Evolutionary conservation across 768 basidiomycete genomes (phyloP), one percentile per base, ranked within the genome.

Genomic region (Boletus insuetus): DNA sequence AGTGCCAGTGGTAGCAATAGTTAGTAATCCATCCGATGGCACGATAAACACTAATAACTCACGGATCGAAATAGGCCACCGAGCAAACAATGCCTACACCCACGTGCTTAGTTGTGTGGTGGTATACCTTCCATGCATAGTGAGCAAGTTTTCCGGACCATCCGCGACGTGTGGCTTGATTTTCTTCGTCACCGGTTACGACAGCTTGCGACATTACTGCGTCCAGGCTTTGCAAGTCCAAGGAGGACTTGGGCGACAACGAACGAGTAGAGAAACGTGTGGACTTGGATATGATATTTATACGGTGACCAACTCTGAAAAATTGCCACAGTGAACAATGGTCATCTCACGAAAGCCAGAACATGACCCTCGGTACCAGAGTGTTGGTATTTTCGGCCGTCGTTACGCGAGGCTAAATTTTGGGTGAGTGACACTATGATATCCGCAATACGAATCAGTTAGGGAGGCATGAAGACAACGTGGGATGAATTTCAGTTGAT

Each of bases 51-150:
- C 16, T 24, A 4, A 53, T 9, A 17, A 77, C 87, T 66, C 62
- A 91, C 85, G 90, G 91, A 64, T 92, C 90, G 65, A 91, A 90
- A 70, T 94, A 95, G 1, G 92, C 93, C 10, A 94, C 91, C 10
- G 89, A 82, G 59, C 91, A 92, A 24, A 95, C 83, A 45, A 93
- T 75, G n/a, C 93, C 93, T 43, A 91, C 85, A 6, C 93, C 93
- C 3, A 82, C 81, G 67, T 91, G 89, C 61, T 77, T 84, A 52
- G 74, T 78, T 26, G 77, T 72, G 67, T 91, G 88, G 60, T 77
- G 75, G 43, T 74, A 64, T 22, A 79, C 58, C 12, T 64, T 65
- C 57, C 56, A 58, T 19, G 65, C 71, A n/a, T 67, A 64, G 43
- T 46, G 51, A 29, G 63, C 49, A 31, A 71, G 34, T 12, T 42